These are phyloP conservation scores for Microthyrium microscopicum DNA, from an alignment of 2,329 filamentous ascomycete genomes.

Conservation along the genomic window DNA sequence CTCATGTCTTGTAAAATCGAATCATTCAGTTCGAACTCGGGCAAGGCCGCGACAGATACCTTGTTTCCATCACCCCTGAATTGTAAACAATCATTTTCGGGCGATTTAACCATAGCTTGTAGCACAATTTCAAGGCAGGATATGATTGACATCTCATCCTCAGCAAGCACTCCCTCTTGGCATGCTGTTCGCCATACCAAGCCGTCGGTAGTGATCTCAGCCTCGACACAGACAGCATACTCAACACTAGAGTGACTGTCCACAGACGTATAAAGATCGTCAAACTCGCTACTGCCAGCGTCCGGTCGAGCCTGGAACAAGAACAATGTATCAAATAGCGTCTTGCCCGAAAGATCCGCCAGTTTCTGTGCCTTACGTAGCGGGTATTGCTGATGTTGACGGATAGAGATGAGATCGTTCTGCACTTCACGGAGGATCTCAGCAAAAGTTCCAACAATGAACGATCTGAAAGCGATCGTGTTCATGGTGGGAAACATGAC, in stretches of 20 bases:
- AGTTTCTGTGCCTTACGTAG: conserved; percentile 50
- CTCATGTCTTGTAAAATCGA: too few relatives aligned
- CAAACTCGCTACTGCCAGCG: conserved; percentile 9
- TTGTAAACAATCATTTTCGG: conserved; percentile 35
- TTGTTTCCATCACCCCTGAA: conserved; percentile 28
- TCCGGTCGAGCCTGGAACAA: conserved; percentile 44
- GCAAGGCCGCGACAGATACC: conserved; percentile 51
- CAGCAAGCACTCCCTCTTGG: conserved; percentile 38
- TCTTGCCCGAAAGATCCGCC: conserved; percentile 24
- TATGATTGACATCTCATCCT: conserved; percentile 32
- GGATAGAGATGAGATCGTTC: conserved; percentile 45
- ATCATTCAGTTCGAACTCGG: conserved; percentile 29
- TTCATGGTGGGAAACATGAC: conserved; percentile 87
- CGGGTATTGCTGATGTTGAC: conserved; percentile 62
- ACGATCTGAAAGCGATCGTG: conserved; percentile 57
- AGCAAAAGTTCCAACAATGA: conserved; percentile 50
- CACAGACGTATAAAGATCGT: conserved; percentile 43
- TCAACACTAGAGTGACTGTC: conserved; percentile 53
- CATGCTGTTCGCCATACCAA: conserved; percentile 60
- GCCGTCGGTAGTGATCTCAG: conserved; percentile 42
- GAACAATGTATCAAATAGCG: conserved; percentile 48
- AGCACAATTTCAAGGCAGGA: conserved; percentile 51
- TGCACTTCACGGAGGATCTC: conserved; percentile 61
- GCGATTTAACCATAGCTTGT: conserved; percentile 33
- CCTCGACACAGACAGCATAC: conserved; percentile 68